phyloP scores from a whole-genome alignment of 2,329 filamentous ascomycete genomes.

The Hirsutella thompsonii region DNA sequence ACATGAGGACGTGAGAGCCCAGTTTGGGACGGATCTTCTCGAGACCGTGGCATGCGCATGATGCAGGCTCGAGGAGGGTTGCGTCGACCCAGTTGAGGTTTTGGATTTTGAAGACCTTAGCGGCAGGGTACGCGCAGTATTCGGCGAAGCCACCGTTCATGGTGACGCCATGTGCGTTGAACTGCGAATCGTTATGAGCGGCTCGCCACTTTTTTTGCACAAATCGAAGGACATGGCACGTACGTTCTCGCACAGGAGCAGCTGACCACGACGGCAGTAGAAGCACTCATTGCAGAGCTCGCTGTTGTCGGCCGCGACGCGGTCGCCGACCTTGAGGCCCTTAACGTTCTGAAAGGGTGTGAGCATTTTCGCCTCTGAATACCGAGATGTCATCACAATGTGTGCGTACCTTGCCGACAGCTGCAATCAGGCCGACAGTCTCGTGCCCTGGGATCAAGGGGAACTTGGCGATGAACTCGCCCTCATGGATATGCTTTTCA shows the following conservation, averaged over 20 bases:
- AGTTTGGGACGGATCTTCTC: constrained; percentile 56
- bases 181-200: constrained; percentile 16
- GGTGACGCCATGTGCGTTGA: constrained; percentile 53
- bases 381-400: no score
- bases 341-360: constrained; percentile 33
- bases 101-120: constrained; percentile 50
- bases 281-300: constrained; percentile 61
- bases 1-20: constrained; percentile 51
- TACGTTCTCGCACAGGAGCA: constrained; percentile 52
- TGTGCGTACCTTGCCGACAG: constrained; percentile 28
- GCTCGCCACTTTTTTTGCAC: background rate
- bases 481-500: constrained; percentile 46
- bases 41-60: constrained; percentile 57
- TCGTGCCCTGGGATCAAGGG: constrained; percentile 57
- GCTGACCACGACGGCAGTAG: constrained; percentile 57
- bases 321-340: constrained; percentile 47
- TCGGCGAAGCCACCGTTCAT: constrained; percentile 62
- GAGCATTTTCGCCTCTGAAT: background rate
- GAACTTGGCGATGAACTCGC: constrained; percentile 52
- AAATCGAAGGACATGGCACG: constrained; percentile 3
- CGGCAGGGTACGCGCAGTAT: constrained; percentile 42
- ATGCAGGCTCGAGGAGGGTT: constrained; percentile 57
- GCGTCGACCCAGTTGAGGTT: constrained; percentile 57
- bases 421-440: constrained; percentile 52
- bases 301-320: constrained; percentile 51